These are phyloP conservation scores for Lupinus albus DNA, from an alignment of 306 rosid genomes.

Conservation along the genomic window DNA sequence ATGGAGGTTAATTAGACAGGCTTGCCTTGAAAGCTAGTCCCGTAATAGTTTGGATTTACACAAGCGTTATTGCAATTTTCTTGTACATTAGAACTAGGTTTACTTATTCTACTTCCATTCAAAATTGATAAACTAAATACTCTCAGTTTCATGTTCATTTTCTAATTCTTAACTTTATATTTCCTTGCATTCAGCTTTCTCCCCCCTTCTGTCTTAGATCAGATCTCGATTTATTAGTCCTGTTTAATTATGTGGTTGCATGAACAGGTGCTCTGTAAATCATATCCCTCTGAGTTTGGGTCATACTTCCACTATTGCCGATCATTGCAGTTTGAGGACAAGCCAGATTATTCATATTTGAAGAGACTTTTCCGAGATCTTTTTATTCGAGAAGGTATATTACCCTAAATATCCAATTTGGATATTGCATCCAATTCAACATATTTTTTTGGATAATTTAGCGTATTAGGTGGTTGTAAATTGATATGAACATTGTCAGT, in stretches of 20 bases:
- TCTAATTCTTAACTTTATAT: slow-evolving; percentile 13
- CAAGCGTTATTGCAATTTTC: slow-evolving; percentile 14
- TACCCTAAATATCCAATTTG: slow-evolving; percentile 11
- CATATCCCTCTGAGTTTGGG: slow-evolving; percentile 89
- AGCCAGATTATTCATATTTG: slow-evolving; percentile 95
- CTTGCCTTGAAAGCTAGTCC: slow-evolving; percentile 11
- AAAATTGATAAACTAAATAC: slow-evolving; percentile 9
- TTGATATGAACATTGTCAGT: slow-evolving; percentile 40
- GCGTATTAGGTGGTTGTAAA: slow-evolving; percentile 17
- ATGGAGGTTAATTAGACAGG: slow-evolving; percentile 17
- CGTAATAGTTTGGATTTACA: neutral
- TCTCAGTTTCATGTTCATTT: slow-evolving; percentile 16
- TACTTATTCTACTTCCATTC: slow-evolving; percentile 7
- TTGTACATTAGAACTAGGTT: slow-evolving; percentile 12
- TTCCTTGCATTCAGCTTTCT: slow-evolving; percentile 27
- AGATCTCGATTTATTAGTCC: slow-evolving; percentile 26
- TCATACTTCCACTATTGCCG: slow-evolving; percentile 98
- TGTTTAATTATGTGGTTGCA: slow-evolving; percentile 46
- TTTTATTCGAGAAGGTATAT: slow-evolving; percentile 90
- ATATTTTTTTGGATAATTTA: slow-evolving; percentile 28
- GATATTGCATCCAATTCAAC: neutral
- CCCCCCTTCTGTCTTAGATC: slow-evolving; percentile 17
- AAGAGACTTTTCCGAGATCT: slow-evolving; percentile 96
- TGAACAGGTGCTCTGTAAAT: slow-evolving; percentile 85
- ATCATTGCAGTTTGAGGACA: slow-evolving; percentile 93